phyloP scores from a whole-genome alignment of 1,284 basidiomycete genomes.

The Ustilago hordei region DNA sequence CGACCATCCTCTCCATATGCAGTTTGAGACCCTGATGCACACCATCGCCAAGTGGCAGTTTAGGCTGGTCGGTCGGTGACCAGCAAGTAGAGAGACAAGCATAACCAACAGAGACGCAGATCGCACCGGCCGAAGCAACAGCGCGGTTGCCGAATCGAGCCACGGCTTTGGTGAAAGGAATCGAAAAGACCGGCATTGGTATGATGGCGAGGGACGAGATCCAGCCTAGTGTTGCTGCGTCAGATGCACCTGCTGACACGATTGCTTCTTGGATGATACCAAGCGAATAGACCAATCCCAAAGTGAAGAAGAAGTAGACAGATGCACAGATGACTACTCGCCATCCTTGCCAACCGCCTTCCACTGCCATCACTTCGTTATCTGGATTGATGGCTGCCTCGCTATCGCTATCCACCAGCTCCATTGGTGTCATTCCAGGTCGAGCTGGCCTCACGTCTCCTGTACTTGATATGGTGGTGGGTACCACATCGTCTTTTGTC shows the following conservation, averaged over 20 bases:
- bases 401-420: constrained; percentile 74
- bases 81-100: constrained; percentile 58
- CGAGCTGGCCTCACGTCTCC: constrained; percentile 2
- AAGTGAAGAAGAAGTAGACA: constrained; percentile 53
- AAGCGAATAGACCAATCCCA: constrained; percentile 67
- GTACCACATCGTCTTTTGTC: not conserved
- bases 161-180: constrained; percentile 64
- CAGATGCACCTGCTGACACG: constrained; percentile 59
- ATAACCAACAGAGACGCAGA: constrained; percentile 58
- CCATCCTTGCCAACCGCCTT: constrained; percentile 36
- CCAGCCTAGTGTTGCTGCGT: constrained; percentile 67
- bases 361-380: constrained; percentile 18
- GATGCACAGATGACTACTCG: constrained; percentile 37
- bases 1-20: constrained; percentile 23
- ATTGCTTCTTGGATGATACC: constrained; percentile 67
- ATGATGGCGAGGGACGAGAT: constrained; percentile 64
- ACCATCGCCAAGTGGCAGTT: constrained; percentile 13
- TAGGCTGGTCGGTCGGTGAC: constrained; percentile 21
- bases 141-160: constrained; percentile 55
- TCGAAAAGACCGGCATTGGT: constrained; percentile 61
- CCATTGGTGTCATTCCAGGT: constrained; percentile 78
- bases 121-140: constrained; percentile 54
- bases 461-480: not conserved
- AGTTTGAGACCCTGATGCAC: constrained; percentile 21
- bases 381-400: not conserved